These are phyloP conservation scores for Begonia peltatifolia DNA, from an alignment of 306 rosid genomes.

Conservation along the genomic window DNA sequence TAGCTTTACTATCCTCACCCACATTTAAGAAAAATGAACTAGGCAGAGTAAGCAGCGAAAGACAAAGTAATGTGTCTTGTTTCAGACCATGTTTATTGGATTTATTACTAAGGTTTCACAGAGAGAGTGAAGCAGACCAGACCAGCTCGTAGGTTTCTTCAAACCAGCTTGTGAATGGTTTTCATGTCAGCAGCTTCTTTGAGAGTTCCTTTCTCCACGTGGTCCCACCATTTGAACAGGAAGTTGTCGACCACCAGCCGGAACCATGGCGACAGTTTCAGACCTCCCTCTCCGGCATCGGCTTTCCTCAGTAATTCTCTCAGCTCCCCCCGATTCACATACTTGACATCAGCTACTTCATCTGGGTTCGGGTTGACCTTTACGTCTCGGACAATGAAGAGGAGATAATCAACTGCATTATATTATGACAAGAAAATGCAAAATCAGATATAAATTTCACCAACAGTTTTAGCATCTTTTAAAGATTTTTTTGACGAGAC, in stretches of 20 bases:
- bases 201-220: slow-evolving; percentile 53
- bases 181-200: slow-evolving; percentile 70
- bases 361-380: slow-evolving; percentile 68
- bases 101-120: too few relatives aligned
- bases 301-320: slow-evolving; percentile 87
- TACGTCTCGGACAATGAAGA: slow-evolving; percentile 66
- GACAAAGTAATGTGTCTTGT: too few relatives aligned
- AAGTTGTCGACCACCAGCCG: slow-evolving; percentile 88
- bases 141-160: background rate
- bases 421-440: background rate
- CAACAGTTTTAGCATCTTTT: too few relatives aligned
- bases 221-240: slow-evolving; percentile 99
- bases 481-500: too few relatives aligned
- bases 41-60: too few relatives aligned
- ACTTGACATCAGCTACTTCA: slow-evolving; percentile 67
- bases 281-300: slow-evolving; percentile 77
- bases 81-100: too few relatives aligned
- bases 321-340: slow-evolving; percentile 64
- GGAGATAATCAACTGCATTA: slow-evolving; percentile 81
- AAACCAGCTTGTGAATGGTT: slow-evolving; percentile 77
- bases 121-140: too few relatives aligned
- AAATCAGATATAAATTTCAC: background rate
- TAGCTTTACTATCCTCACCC: too few relatives aligned
- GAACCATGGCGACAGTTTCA: slow-evolving; percentile 99
- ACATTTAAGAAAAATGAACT: too few relatives aligned